Base-by-base conservation (phyloP, 192 early-diverging fungal species). In the Chytriomyces sp. region DNA sequence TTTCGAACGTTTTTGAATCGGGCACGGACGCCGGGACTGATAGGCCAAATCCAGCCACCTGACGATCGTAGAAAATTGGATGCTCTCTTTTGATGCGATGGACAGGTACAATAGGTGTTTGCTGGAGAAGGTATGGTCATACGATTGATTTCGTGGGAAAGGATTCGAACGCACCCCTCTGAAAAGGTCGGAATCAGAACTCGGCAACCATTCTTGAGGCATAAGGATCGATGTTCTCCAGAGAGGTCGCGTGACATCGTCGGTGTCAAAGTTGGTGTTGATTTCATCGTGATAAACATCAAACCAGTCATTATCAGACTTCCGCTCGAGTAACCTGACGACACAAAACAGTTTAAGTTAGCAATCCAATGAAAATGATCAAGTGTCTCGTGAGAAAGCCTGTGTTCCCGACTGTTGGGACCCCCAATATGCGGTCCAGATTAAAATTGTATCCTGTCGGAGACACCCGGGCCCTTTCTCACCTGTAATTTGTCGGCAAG, bases 231-330 rank as follows among this genome's bases (percentile, higher is more conserved):
- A 39, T 7, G 44, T 65, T 40, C 70, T 70, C 83, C 83, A 84
- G 10, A 82, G 74, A 7, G 78, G 75, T 3, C 58, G 34, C 7
- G 67, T 33, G 0, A 55, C 36, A 56, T 81, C 80, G 57, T 75
- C 65, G 39, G 77, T 40, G 52, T 84, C 77, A 61, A 79, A 84
- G 59, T 79, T 77, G 17, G 68, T 63, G 73, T 84, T 84, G 55
- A 84, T 60, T 33, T 75, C 74, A 39, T 75, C 74, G 33, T 31
- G 8, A 44, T 75, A 75, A 6, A 73, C 72, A 8, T 76, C 56
- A 57, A 59, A 64, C 77, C 75, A 81, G 25, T 61, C 75, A 19
- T 78, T 58, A 28, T 52, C 41, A 31, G 14, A 30, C 19, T 6
- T 60, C 25, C 69, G 58, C 31, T 22, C 68, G 30, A 77, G 39